phyloP scores from a whole-genome alignment of 805 yeast species.

The Kodamaea neixiangensis region DNA sequence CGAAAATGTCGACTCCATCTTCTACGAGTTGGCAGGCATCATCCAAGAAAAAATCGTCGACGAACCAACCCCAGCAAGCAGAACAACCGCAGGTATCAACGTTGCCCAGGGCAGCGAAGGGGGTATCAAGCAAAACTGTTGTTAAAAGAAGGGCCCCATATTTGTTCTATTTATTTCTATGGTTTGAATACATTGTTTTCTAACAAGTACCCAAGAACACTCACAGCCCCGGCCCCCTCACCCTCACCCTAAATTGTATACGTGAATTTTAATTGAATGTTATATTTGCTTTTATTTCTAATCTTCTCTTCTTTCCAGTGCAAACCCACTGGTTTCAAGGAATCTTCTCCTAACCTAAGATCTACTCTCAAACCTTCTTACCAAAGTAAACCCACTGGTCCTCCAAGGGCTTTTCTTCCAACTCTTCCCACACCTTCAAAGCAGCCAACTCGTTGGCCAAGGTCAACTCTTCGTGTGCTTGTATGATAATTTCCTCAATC shows the following conservation, averaged over 20 bases:
- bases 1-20: conserved; percentile 87
- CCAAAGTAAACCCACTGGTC: conserved; percentile 88
- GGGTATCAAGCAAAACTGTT: conserved; percentile 38
- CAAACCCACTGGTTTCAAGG: conserved; percentile 82
- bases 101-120: conserved; percentile 34
- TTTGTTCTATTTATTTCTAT: conserved; percentile 4
- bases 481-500: conserved; percentile 78
- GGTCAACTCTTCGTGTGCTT: conserved; percentile 78
- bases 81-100: conserved; percentile 35
- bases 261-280: background rate
- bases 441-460: conserved; percentile 67
- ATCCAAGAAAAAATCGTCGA: conserved; percentile 76
- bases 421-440: conserved; percentile 76
- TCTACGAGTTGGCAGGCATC: conserved; percentile 82
- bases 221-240: background rate
- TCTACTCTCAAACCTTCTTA: conserved; percentile 50
- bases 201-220: background rate
- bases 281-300: background rate
- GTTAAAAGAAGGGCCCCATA: conserved; percentile 22
- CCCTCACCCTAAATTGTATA: background rate
- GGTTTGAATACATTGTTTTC: conserved; percentile 2
- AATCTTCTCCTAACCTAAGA: conserved; percentile 61
- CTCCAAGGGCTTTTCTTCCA: conserved; percentile 74
- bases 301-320: conserved; percentile 56
- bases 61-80: conserved; percentile 30